Evolutionary conservation across 2,329 filamentous ascomycete genomes (phyloP), one percentile per base, ranked within the genome.

Genomic region (Colletotrichum cuscutae): DNA sequence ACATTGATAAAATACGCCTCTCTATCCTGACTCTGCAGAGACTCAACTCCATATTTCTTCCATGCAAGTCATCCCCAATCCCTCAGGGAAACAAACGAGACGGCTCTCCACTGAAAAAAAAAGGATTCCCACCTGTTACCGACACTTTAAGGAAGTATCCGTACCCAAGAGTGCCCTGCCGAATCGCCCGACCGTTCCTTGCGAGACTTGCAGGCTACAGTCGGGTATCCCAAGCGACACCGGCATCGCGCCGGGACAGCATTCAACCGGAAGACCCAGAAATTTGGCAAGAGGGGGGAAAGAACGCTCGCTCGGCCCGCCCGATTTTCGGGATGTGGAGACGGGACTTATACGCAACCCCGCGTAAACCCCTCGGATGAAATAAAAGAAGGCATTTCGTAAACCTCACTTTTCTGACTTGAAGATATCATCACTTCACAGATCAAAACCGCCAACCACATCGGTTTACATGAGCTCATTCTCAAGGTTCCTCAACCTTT

Each of bases 271-370:
- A 49, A 15, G 13, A 42, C 42, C 42, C 42, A 49, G 28, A 22
- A 19, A 24, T n/a, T 2, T 49, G 42, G 19, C 24, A n/a, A 46
- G 30, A 65, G 54, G 70, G 65, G 70, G 54, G 22, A 54, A 56
- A 56, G 53, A 42, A 53, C 24, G 59, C 58, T 58, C 53, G 53
- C 32, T 72, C 70, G 67, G 61, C 66, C 71, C 61, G 56, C 49
- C 70, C 66, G 71, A 65, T 65, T 73, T 65, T 73, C 71, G 71
- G 71, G 60, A 60, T 57, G 60, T 65, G 71, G 66, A 71, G 66
- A 71, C 71, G 66, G 71, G 66, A 71, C 67, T 73, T 65, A 30
- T 60, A 65, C 71, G 71, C 71, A 46, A 58, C 37, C 57, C 66
- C 69, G 60, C 67, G 56, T 52, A 15, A 56, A 22, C 60, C 52